Percentiles rank a stretch among this genome's conserved stretches.
These are phyloP conservation scores for Erysimum cheiranthoides DNA, from an alignment of 345 rosid species.

Conservation along the genomic window DNA sequence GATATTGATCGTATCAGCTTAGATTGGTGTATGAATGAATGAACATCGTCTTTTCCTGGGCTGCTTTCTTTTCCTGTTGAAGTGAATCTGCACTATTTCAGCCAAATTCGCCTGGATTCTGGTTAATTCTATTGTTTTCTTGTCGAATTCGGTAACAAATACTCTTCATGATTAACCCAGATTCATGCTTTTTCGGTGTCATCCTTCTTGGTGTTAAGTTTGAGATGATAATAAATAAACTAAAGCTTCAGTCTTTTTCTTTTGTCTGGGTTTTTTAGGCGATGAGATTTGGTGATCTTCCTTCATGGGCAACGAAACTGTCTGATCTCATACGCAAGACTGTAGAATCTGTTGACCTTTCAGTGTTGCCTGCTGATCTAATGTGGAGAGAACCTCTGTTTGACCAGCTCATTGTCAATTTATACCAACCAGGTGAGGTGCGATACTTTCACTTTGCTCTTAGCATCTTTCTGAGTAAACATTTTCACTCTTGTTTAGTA, in stretches of 20 bases:
- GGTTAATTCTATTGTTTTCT: constrained; percentile 7
- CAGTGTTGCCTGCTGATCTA: constrained; percentile 60
- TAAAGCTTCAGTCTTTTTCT: constrained; percentile 5
- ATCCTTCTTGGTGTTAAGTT: constrained; percentile 10
- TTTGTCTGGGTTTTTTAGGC: constrained; percentile 51
- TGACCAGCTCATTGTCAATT: constrained; percentile 80
- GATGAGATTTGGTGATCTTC: constrained; percentile 94
- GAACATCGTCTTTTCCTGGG: neutral
- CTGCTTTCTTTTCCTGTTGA: constrained; percentile 1
- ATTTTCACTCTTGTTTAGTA: neutral
- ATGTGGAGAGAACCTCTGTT: constrained; percentile 80
- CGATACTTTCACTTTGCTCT: constrained; percentile 31
- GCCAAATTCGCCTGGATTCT: neutral
- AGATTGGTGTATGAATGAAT: constrained; percentile 23
- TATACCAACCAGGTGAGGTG: constrained; percentile 91
- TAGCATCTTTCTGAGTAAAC: neutral
- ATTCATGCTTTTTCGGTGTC: neutral
- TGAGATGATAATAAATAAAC: neutral
- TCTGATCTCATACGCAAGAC: constrained; percentile 58
- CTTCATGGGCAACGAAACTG: constrained; percentile 70
- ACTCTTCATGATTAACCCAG: neutral
- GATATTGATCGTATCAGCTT: neutral
- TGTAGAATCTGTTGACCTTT: constrained; percentile 43
- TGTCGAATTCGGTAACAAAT: neutral
- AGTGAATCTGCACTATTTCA: neutral